Conservation (phyloP, 768 basidiomycete genomes). For the Trametes punicea region DNA sequence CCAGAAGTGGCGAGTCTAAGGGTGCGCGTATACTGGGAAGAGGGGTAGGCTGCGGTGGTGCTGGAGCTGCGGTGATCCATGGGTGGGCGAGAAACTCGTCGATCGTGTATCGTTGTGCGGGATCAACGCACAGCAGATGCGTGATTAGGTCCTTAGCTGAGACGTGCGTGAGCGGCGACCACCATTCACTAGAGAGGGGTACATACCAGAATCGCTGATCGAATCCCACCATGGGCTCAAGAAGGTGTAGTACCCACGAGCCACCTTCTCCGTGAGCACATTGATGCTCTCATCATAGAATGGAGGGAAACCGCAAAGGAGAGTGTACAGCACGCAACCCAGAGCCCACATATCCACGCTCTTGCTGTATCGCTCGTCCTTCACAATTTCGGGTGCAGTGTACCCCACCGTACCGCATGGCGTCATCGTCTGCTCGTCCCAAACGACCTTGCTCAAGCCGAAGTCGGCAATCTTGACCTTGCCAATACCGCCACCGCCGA, state of each 20-base stretch:
- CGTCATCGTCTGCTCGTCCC: conserved; percentile 99
- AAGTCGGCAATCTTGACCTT: conserved; percentile 99
- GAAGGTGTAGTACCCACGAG: conserved; percentile 96
- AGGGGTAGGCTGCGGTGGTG: conserved; percentile 66
- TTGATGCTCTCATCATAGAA: conserved; percentile 99
- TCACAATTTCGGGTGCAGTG: conserved; percentile 98
- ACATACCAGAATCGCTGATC: conserved; percentile 72
- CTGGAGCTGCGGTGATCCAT: conserved; percentile 79
- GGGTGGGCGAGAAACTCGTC: conserved; percentile 97
- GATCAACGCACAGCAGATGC: conserved; percentile 93
- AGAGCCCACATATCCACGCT: conserved; percentile 99
- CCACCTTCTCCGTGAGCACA: conserved; percentile 97
- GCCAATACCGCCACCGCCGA: conserved; percentile 97
- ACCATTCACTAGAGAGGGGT: not conserved
- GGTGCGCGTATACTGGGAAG: conserved; percentile 41
- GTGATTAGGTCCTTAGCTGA: conserved; percentile 93
- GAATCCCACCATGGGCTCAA: conserved; percentile 99
- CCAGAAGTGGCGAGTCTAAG: conserved; percentile 89
- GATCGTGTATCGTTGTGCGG: conserved; percentile 93
- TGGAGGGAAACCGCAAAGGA: conserved; percentile 95
- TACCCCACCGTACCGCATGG: conserved; percentile 99
- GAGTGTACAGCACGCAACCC: conserved; percentile 97
- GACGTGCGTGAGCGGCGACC: not conserved
- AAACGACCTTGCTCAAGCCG: conserved; percentile 94
- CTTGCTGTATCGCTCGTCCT: conserved; percentile 95